Evolutionary conservation across 805 yeast genomes (phyloP), one percentile per base, ranked within the genome.

Genomic region (Cyberlindnera euphorbiiphila): DNA sequence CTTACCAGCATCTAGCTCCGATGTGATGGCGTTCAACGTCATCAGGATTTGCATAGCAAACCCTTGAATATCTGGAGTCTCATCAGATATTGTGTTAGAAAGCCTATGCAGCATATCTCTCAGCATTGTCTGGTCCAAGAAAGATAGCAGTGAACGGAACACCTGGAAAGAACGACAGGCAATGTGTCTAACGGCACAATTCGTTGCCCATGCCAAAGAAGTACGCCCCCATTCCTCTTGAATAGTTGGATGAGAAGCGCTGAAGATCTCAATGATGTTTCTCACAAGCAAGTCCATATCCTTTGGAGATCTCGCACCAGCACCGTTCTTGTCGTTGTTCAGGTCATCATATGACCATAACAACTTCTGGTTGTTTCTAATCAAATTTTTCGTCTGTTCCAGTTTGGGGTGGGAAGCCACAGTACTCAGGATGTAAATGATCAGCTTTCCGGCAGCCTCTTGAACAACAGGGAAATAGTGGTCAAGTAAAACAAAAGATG

Each of bases 81-180:
- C 87, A 57, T 94, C 99, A 0, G 96, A 79, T 7, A 93, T 81
- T 0, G 99, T 94, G 51, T 88, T 89, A 0, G 96, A 86, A 21
- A 93, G 68, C 42, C 99, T 74, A 39, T 91, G 95, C 9, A 93
- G 67, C 96, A 93, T 86, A 61, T 89, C 98, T 38, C 86, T 77
- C 30, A 94, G 65, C 96, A 93, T 91, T 9, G 74, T 69, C 53
- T 82, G 89, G 54, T 93, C 97, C 43, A 91, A 64, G 49, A 81
- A 78, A 8, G 85, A 74, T n/a, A 88, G 64, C 39, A 93, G 60
- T 4, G 94, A 84, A 29, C 99, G 69, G 64, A 89, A 93, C 0
- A 89, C 72, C 57, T 93, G 98, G 61, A 94, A 91, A 0, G 98
- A 89, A 18, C 98, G 73, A 49, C 98, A 93, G 0, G 99, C 98